Base-by-base conservation (phyloP, 2,329 filamentous ascomycete genomes). In the Lasiodiplodia sp. region DNA sequence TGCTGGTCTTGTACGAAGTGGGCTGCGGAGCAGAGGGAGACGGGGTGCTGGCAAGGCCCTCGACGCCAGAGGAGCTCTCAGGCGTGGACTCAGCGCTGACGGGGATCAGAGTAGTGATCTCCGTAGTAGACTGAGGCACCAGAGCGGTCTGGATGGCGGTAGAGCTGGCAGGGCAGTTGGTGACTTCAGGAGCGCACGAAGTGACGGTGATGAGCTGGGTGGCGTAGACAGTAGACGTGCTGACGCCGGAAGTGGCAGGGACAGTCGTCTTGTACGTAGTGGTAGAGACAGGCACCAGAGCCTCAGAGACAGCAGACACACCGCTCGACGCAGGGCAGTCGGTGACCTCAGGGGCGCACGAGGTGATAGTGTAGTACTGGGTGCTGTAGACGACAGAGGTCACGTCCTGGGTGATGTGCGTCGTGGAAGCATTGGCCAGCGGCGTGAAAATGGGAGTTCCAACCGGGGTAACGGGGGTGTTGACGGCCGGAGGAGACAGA, bases 311-410 rank as follows among this genome's bases (percentile, higher is more conserved):
- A 40, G 55, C 65, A 4, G 56, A 57, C n/a, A 67, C 55, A 21
- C 55, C 56, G 69, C 68, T 68, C 70, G 69, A 12, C 11, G 71
- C 71, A 2, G 75, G 72, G 66, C 71, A 73, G 67, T 74, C 69
- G 18, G 65, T 67, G 55, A 67, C 49, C 18, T 11, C 10, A 4
- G 65, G 40, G 8, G 65, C 65, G n/a, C 65, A 64, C 10, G 60
- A 64, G 16, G 60, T 64, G 31, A 64, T 44, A 7, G 65, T 67
- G 65, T 49, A 34, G 31, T 60, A 21, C 44, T 57, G 47, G 7
- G 65, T 67, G 55, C 53, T 58, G 55, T 67, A 67, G 3, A 67
- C 55, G 21, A 55, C 53, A 14, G 55, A 60, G 3, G 65, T 67
- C n/a, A 64, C 47, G 14, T 64, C 44, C 25, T 47, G 51, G 28